Evolutionary conservation across 768 basidiomycete species (phyloP), one percentile per base, ranked within the genome.

Genomic region (Epithele typhae): DNA sequence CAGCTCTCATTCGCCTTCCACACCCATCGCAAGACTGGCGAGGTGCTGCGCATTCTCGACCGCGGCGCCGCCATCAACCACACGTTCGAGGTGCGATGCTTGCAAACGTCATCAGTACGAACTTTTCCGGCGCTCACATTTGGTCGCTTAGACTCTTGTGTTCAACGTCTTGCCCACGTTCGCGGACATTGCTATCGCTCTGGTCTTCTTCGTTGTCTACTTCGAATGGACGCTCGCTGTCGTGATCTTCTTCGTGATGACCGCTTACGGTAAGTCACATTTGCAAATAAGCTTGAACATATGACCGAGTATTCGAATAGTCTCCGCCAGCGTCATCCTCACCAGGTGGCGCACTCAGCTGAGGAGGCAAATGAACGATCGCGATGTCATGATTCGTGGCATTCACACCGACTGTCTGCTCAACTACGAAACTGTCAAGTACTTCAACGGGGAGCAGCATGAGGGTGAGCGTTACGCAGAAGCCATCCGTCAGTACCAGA

Each of bases 21-120:
- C 61, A 87, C 79, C 5, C 84, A 76, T 45, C 76, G 83, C 39
- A 92, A 87, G 70, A 90, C 92, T 2, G 92, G 91, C 22, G 90
- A 93, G 59, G 75, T 92, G 9, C 73, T 92, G 11, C 78, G 86
- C 18, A 88, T 92, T 38, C 73, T 92, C 19, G 85, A 88, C 54
- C 80, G 90, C 45, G 88, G 91, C 3, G 84, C 84, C 22, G 88
- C 90, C 0, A 89, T 95, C 62, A 94, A 93, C 66, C 84, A 78
- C 53, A 80, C 83, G 3, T 73, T 92, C 48, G 84, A 85, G 66
- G 82, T 81, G 47, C 25, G 65, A 56, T 21, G 15, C 24, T 8
- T 22, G n/a, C 12, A 2, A 2, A 25, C 19, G 3, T 36, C 55
- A 22, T 58, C 43, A 9, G 34, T 41, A 10, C 8, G 27, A 14